phyloP scores from a whole-genome alignment of 129 eudicot genomes.

The Scalesia atractyloides region DNA sequence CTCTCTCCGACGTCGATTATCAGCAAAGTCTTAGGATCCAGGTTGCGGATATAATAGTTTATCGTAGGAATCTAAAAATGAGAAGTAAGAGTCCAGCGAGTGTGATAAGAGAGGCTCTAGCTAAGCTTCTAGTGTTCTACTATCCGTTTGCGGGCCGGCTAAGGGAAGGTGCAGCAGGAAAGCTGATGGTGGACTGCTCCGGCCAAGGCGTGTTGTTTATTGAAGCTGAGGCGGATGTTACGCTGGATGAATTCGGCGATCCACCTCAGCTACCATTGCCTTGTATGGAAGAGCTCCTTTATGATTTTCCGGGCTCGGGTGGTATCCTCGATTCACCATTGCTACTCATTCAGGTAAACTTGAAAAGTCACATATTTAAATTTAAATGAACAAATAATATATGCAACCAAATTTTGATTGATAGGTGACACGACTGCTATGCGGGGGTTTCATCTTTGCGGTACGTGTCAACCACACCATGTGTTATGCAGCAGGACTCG shows the following conservation, averaged over 20 bases:
- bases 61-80: conserved; percentile 16
- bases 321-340: conserved; percentile 21
- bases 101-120: conserved; percentile 25
- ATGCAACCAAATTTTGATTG: background rate
- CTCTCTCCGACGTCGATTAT: conserved; percentile 40
- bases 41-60: background rate
- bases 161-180: conserved; percentile 43
- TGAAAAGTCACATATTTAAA: no score
- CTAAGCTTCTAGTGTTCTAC: conserved; percentile 27
- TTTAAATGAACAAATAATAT: no score
- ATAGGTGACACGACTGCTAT: conserved; percentile 40
- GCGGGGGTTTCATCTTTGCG: conserved; percentile 71
- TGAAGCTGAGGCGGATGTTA: conserved; percentile 34
- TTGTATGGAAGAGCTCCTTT: conserved; percentile 54
- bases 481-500: conserved; percentile 53
- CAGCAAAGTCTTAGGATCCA: conserved; percentile 16
- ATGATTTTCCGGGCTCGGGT: conserved; percentile 32
- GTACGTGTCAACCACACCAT: conserved; percentile 63
- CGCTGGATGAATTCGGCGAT: conserved; percentile 18
- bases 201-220: conserved; percentile 37
- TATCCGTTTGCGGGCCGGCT: conserved; percentile 31
- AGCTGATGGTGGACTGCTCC: conserved; percentile 37
- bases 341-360: conserved; percentile 22
- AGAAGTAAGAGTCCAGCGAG: conserved; percentile 22
- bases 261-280: conserved; percentile 25